Base-by-base conservation (phyloP, 2,329 filamentous ascomycete genomes). In the Pseudocercospora musae region DNA sequence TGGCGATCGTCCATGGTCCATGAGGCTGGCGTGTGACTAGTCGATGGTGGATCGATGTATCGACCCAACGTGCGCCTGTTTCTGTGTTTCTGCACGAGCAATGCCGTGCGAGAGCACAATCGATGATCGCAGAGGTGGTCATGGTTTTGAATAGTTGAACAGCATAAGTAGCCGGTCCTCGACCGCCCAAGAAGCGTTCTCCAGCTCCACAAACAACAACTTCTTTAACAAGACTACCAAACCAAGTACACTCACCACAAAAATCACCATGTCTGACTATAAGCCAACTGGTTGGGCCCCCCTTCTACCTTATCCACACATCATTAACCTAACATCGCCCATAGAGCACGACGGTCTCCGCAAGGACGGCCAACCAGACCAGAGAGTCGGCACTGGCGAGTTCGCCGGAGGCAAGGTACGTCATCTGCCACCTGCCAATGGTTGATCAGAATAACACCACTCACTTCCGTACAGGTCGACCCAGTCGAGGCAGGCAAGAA, bases 271-370 rank as follows among this genome's bases (percentile, higher is more conserved):
- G 73, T 74, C 73, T 68, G 73, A 73, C 63, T 75, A 75, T 71
- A 75, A 75, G 69, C 73, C 73, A 66, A 74, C 73, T 63, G 73
- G 71, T 73, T 62, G 13, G 57, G 18, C 11, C 23, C 13, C 10
- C 11, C 13, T n/a, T 6, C 44, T n/a, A 18, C 7, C 9, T 49
- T 4, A 13, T 58, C 8, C 20, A 27, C 3, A 11, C 23, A 6
- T 15, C 44, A 1, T 4, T 6, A 23, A 21, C n/a, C 59, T 68
- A 40, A 64, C 48, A 50, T 13, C 23, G 7, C n/a, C 29, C 11
- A 21, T 60, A 76, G 76, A 79, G 72, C 76, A 79, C 69, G 74
- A 72, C 67, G 78, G 77, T 62, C 74, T 79, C 62, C 76, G 76
- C 67, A 71, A 78, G 68, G 77, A 79, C 66, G 77, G 78, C 57